These are phyloP conservation scores for Yamadazyma nakazawae DNA, from an alignment of 805 yeast species.

Conservation along the genomic window DNA sequence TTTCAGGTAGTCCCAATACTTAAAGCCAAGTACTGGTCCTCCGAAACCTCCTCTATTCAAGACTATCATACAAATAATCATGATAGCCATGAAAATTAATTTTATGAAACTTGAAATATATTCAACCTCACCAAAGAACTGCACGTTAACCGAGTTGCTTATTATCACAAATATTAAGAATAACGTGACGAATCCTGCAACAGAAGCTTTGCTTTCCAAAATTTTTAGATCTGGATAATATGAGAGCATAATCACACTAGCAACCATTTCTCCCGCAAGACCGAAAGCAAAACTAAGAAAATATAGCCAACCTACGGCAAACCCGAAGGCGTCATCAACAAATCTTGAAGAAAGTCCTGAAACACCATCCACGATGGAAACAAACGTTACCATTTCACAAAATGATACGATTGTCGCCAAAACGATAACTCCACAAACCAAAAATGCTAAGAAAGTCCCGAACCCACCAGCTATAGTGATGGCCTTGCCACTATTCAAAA, in stretches of 20 bases:
- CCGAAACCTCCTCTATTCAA: slow-evolving; percentile 58
- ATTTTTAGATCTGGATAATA: slow-evolving; percentile 59
- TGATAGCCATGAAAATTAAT: slow-evolving; percentile 46
- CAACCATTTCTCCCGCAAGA: slow-evolving; percentile 76
- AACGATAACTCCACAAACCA: slow-evolving; percentile 62
- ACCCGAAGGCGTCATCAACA: slow-evolving; percentile 76
- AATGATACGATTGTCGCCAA: slow-evolving; percentile 67
- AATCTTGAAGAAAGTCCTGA: slow-evolving; percentile 72
- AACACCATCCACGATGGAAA: slow-evolving; percentile 77
- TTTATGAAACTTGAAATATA: slow-evolving; percentile 59
- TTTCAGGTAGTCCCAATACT: slow-evolving; percentile 59
- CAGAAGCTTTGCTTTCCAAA: slow-evolving; percentile 42
- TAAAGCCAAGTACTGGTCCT: slow-evolving; percentile 53
- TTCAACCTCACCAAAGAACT: slow-evolving; percentile 73
- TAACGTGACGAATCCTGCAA: slow-evolving; percentile 63
- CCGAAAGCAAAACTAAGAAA: slow-evolving; percentile 72
- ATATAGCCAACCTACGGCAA: slow-evolving; percentile 69
- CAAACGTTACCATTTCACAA: slow-evolving; percentile 78
- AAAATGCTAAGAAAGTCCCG: slow-evolving; percentile 68
- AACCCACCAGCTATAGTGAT: slow-evolving; percentile 73
- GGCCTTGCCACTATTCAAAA: slow-evolving; percentile 69
- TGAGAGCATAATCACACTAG: slow-evolving; percentile 71
- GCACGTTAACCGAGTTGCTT: slow-evolving; percentile 64
- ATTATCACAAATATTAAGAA: slow-evolving; percentile 44
- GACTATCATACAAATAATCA: slow-evolving; percentile 63